A percentile compares a stretch with the other conserved stretches of the same genome.
phyloP scores from a whole-genome alignment of 2,329 filamentous ascomycete species.

The Epichloe sp. region DNA sequence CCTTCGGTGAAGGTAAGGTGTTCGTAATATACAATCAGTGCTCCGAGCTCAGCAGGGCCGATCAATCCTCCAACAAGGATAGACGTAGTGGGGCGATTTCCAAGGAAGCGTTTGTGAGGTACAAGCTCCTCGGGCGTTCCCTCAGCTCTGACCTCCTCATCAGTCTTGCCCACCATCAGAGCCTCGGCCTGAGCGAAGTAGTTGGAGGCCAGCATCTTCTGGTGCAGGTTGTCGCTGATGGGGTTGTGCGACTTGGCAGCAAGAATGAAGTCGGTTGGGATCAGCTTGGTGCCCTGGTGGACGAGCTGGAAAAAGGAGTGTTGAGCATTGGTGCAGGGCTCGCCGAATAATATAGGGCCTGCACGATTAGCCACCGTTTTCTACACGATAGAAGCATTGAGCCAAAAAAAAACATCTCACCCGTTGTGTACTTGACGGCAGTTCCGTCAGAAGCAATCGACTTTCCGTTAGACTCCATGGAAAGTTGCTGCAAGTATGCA shows the following conservation, averaged over 20 bases:
- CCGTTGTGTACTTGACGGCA: constrained; percentile 93
- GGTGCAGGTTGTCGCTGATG: constrained; percentile 80
- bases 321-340: constrained; percentile 97
- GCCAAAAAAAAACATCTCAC: constrained; percentile 16
- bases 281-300: constrained; percentile 98
- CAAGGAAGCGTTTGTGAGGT: constrained; percentile 98
- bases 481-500: constrained; percentile 95
- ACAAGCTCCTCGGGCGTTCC: constrained; percentile 62
- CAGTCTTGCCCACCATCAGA: constrained; percentile 81
- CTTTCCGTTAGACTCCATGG: constrained; percentile 99
- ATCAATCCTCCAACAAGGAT: constrained; percentile 86
- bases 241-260: constrained; percentile 96
- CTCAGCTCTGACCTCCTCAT: constrained; percentile 66
- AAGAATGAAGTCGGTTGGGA: constrained; percentile 95
- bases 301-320: constrained; percentile 99
- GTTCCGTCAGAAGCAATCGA: constrained; percentile 80
- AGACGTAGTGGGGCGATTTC: constrained; percentile 91
- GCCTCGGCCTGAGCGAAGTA: constrained; percentile 84
- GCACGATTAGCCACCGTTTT: not conserved
- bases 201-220: constrained; percentile 90
- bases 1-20: constrained; percentile 97
- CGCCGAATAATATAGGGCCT: constrained; percentile 85
- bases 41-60: constrained; percentile 84
- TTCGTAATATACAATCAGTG: constrained; percentile 97
- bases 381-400: not conserved